Conservation (phyloP, 352 stramenopile genomes). For the Phytophthora meadii region DNA sequence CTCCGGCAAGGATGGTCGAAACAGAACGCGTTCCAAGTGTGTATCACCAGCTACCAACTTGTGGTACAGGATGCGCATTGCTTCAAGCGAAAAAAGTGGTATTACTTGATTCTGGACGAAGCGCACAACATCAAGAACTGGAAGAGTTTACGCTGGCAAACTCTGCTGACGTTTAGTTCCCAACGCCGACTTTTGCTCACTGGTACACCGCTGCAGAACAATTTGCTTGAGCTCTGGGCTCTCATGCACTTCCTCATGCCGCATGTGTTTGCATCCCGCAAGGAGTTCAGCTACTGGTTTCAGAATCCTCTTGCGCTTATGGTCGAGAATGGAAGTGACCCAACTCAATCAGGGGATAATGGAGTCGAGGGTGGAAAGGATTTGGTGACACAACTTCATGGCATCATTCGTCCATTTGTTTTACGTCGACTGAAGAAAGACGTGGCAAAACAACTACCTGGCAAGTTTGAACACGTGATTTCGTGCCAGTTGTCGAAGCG, state of each 20-base stretch:
- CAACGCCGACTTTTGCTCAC: slow-evolving; percentile 94
- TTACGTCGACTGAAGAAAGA: slow-evolving; percentile 97
- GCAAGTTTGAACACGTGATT: slow-evolving; percentile 98
- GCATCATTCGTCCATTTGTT: slow-evolving; percentile 98
- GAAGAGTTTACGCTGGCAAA: slow-evolving; percentile 98
- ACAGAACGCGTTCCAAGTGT: slow-evolving; percentile 96
- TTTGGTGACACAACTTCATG: slow-evolving; percentile 95
- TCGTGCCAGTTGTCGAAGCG: slow-evolving; percentile 94
- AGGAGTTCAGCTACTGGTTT: slow-evolving; percentile 99
- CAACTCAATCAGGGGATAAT: slow-evolving; percentile 74
- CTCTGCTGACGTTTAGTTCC: slow-evolving; percentile 97
- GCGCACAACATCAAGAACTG: slow-evolving; percentile 99
- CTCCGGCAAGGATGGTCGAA: slow-evolving; percentile 96
- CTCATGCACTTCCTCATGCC: slow-evolving; percentile 99
- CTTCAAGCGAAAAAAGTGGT: slow-evolving; percentile 99
- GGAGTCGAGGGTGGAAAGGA: slow-evolving; percentile 35
- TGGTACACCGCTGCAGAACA: slow-evolving; percentile 98
- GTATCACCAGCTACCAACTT: slow-evolving; percentile 99
- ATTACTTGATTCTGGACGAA: slow-evolving; percentile 99
- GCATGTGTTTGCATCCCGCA: slow-evolving; percentile 93
- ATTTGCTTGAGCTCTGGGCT: slow-evolving; percentile 98
- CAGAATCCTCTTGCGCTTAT: slow-evolving; percentile 94
- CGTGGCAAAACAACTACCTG: slow-evolving; percentile 97
- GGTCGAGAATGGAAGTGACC: slow-evolving; percentile 69
- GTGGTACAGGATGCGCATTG: slow-evolving; percentile 97